Evolutionary conservation across 805 yeast genomes (phyloP), one percentile per base, ranked within the genome.

Genomic region (Candida germanica): DNA sequence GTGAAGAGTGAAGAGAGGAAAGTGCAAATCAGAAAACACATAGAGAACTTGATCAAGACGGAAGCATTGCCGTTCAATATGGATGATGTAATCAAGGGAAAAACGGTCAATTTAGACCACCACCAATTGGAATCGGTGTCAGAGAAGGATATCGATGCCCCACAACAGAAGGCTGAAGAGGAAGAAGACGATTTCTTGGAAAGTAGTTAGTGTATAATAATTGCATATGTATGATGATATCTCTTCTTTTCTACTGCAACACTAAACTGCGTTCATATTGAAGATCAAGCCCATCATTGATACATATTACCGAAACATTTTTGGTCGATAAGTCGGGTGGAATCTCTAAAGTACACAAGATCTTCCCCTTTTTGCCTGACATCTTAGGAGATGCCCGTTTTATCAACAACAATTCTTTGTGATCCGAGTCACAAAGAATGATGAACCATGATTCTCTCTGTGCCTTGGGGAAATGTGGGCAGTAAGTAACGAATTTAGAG

Each of bases 371-470:
- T 46, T 57, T 62, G 1, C 62, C 64, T 1, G 39, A 38, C 34
- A 61, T 34, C 32, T 49, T 66, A 2, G 93, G 93, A 17, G 84
- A 80, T 4, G 87, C 83, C 50, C 98, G 76, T 51, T 86, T 87
- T 29, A 91, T 63, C 27, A 82, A 68, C 25, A 73, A 58, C 18
- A 91, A 54, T 49, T 80, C 85, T 29, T 72, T 72, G 2, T 58
- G 64, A 5, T 63, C 59, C 18, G 61, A 59, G 43, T 79, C 77
- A 42, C 75, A 64, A 7, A 80, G 47, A 31, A 91, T 74, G 7
- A 80, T 73, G 56, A 91, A 87, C 98, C 98, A 93, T 0, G 94
- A 79, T 55, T 93, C 98, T 51, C 87, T 81, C 59, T 93, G 98
- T 2, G 80, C 68, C 58, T 93, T 91, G 29, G 96, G 95, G 63